Evolutionary conservation across 2,329 filamentous ascomycete genomes (phyloP).

Genomic region (Diaporthe amygdali): DNA sequence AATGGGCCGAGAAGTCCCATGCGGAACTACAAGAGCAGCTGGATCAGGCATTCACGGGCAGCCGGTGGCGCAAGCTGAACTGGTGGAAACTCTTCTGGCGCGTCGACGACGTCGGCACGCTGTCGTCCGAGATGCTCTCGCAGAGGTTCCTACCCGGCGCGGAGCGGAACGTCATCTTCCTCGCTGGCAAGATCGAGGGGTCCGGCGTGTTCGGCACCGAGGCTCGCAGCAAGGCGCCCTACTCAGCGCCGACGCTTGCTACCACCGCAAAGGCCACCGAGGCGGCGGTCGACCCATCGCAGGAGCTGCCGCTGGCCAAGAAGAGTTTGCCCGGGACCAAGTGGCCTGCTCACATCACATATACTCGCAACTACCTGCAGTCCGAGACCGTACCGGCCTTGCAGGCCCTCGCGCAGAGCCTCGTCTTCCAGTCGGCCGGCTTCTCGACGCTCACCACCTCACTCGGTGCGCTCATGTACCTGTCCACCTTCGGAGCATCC

Average conservation of each 20-base stretch:
- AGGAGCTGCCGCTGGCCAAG: neutral
- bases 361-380: conserved; percentile 70
- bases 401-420: conserved; percentile 74
- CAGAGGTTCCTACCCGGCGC: conserved; percentile 78
- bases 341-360: conserved; percentile 79
- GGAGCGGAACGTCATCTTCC: conserved; percentile 82
- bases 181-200: conserved; percentile 67
- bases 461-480: conserved; percentile 61
- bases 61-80: conserved; percentile 77
- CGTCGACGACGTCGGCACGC: conserved; percentile 87
- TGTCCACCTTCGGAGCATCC: conserved; percentile 61
- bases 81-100: conserved; percentile 98
- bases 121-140: conserved; percentile 78
- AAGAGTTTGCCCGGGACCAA: conserved; percentile 40
- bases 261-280: neutral
- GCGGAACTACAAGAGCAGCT: conserved; percentile 82
- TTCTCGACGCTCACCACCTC: conserved; percentile 69
- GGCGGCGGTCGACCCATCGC: conserved; percentile 2
- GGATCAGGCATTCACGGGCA: conserved; percentile 77
- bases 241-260: conserved; percentile 30
- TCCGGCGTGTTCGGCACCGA: conserved; percentile 28
- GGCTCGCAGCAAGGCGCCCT: conserved; percentile 26
- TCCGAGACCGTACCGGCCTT: conserved; percentile 72
- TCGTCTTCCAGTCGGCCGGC: conserved; percentile 77
- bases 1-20: conserved; percentile 83